phyloP scores from a whole-genome alignment of 2,329 filamentous ascomycete genomes.

The Zymoseptoria brevis region DNA sequence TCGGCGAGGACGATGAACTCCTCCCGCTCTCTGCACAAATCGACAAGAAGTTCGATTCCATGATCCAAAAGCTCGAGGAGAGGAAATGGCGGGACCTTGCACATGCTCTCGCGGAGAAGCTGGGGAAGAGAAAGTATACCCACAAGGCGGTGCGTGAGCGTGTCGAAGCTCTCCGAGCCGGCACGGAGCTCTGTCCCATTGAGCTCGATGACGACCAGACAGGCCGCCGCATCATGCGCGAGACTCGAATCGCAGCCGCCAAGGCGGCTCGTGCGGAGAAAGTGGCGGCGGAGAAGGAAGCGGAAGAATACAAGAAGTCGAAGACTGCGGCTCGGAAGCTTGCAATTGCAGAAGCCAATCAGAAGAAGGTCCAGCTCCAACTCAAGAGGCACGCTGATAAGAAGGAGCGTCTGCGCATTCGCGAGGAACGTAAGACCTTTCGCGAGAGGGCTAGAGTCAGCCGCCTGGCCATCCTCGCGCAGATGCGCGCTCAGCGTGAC shows the following conservation, averaged over 20 bases:
- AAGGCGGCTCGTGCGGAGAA: conserved; percentile 19
- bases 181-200: conserved; percentile 39
- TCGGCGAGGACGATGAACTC: conserved; percentile 43
- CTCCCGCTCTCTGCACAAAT: conserved; percentile 34
- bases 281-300: conserved; percentile 7
- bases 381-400: conserved; percentile 10
- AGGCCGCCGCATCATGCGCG: conserved; percentile 29
- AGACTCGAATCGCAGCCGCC: conserved; percentile 22
- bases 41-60: conserved; percentile 36
- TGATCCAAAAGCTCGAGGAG: conserved; percentile 34
- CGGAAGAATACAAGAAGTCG: conserved; percentile 15
- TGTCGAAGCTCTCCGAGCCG: conserved; percentile 33
- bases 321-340: conserved; percentile 12
- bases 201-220: conserved; percentile 37
- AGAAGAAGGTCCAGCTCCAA: conserved; percentile 3
- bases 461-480: conserved; percentile 5
- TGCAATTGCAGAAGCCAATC: conserved; percentile 8
- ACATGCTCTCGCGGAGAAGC: conserved; percentile 33
- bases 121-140: conserved; percentile 34
- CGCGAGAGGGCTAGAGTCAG: conserved; percentile 4
- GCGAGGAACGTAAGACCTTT: conserved; percentile 11
- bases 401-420: conserved; percentile 10
- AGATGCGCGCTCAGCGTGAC: conserved; percentile 13
- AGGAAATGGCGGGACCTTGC: conserved; percentile 36
- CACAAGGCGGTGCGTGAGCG: conserved; percentile 40